phyloP scores from a whole-genome alignment of 148 eudicot genomes.

The Pharnaceum exiguum region DNA sequence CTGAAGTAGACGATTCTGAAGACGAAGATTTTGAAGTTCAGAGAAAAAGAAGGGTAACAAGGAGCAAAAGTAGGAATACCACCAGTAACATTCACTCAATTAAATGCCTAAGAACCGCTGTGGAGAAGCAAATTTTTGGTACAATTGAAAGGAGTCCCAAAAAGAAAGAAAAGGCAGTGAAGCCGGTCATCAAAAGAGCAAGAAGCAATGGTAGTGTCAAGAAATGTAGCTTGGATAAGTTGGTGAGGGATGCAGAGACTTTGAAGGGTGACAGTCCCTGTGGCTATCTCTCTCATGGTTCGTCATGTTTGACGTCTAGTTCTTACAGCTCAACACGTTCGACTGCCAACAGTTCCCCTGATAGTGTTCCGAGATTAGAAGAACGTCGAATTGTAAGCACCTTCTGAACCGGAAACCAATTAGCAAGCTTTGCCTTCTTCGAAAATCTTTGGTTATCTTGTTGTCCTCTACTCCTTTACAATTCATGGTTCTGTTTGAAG shows the following conservation, averaged over 20 bases:
- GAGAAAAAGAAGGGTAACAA: neutral
- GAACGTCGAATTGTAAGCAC: no score
- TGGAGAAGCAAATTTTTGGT: neutral
- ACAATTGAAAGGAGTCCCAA: slow-evolving; percentile 4
- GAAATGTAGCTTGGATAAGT: neutral
- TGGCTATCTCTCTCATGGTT: slow-evolving; percentile 14
- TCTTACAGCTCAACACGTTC: no score
- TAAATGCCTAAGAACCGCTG: neutral
- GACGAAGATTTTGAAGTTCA: slow-evolving; percentile 9
- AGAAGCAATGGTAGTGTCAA: slow-evolving; percentile 2
- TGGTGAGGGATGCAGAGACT: neutral
- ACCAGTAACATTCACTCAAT: neutral
- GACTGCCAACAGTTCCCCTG: no score
- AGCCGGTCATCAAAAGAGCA: slow-evolving; percentile 6
- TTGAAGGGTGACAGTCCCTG: neutral
- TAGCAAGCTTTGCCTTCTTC: no score
- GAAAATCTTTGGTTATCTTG: no score
- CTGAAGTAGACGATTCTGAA: slow-evolving; percentile 8
- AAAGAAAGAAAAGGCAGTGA: neutral
- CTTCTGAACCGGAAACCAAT: no score
- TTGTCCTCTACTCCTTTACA: no score
- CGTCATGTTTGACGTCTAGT: no score
- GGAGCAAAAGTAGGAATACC: neutral
- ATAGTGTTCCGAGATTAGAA: no score
- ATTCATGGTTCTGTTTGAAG: no score